Base-by-base conservation (phyloP, 495 filamentous ascomycete genomes). In the Penicillium taxi region DNA sequence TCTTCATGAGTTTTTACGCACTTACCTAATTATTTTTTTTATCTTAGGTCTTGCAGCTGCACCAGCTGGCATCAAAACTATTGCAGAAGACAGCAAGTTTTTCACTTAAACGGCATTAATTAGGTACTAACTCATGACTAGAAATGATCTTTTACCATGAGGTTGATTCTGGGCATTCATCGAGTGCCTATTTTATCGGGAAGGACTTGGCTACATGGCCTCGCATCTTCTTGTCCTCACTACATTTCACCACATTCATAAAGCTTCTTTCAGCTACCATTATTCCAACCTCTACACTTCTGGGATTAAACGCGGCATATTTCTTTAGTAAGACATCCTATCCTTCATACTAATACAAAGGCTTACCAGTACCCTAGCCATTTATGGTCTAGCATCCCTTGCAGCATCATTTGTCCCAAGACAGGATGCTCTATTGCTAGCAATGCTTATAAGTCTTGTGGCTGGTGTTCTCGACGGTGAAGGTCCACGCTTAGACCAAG, bases 101-200 rank as follows among this genome's bases (percentile, higher is more conserved):
- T 9, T 4, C 9, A 11, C 17, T 24, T 8, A 13, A 5, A 15
- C 13, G 9, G 6, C 22, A 21, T 22, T 9, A 5, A 7, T 13
- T 6, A 15, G 18, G 11, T 16, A 5, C 11, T 23, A 13, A 25
- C 39, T 35, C 12, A 26, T 15, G 2, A n/a, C n/a, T 27, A 44
- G 41, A 37, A 25, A 14, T 32, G 9, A 32, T 37, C 4, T 39
- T 44, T 19, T 19, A 20, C 14, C 68, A 70, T 1, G 73, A 78
- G 49, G 54, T 65, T 0, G 63, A 65, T 23, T 58, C 67, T 1
- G 71, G 74, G 0, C 73, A 80, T 44, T 74, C 69, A 32, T 44
- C 63, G 9, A 48, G 62, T 22, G 72, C 74, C 0, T 77, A 78
- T 41, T 80, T 71, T 53, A 21, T 74, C 1, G 74, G 70, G n/a